Conservation (phyloP, 1,284 basidiomycete genomes). For the Fomitopsis pinicola region DNA sequence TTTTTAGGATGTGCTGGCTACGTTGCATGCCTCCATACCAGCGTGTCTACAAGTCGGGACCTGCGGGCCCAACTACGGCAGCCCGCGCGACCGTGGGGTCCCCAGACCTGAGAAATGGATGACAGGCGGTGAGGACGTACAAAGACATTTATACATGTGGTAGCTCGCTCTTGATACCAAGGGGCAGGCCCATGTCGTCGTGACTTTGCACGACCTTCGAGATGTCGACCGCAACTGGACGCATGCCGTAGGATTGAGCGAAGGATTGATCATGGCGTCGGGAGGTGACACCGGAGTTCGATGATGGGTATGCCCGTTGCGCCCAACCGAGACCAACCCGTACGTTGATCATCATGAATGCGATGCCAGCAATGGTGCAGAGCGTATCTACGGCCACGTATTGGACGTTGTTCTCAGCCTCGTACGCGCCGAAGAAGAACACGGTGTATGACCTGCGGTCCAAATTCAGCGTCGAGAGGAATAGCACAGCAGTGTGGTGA, state of each 20-base stretch:
- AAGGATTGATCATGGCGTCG: not conserved
- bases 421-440: conserved; percentile 4
- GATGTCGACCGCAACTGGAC: not conserved
- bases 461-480: not conserved
- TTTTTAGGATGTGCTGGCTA: no score
- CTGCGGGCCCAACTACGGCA: no score
- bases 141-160: not conserved
- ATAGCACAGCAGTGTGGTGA: no score
- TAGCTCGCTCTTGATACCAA: not conserved
- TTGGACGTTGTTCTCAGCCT: conserved; percentile 2
- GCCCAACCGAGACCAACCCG: conserved; percentile 7
- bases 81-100: no score
- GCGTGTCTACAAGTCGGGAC: not conserved
- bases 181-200: not conserved
- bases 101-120: not conserved
- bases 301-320: not conserved
- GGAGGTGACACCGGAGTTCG: not conserved
- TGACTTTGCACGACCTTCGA: not conserved
- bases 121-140: not conserved
- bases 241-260: not conserved
- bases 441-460: not conserved
- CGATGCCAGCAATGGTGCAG: conserved; percentile 3
- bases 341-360: conserved; percentile 10
- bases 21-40: no score
- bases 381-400: conserved; percentile 2